Percentiles rank a stretch among this genome's conserved stretches.
These are phyloP conservation scores for Malus orientalis DNA, from an alignment of 306 rosid species.

Conservation along the genomic window DNA sequence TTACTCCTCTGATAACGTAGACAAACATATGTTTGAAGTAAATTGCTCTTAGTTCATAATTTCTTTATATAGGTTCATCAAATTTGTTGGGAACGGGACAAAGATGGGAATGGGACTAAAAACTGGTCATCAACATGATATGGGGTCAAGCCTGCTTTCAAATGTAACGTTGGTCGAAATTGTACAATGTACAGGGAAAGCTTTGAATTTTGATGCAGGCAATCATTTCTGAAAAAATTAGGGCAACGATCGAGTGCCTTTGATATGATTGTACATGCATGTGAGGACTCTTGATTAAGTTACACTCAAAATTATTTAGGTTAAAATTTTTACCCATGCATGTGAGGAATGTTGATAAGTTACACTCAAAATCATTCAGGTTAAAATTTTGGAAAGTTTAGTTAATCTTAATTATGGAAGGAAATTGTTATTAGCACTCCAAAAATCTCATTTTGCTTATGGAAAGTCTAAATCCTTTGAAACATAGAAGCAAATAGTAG, in stretches of 20 bases:
- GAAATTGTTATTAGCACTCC: fast-evolving
- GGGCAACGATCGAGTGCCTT: not conserved
- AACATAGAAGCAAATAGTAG: no score
- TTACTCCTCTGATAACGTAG: no score
- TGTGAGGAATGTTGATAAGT: not conserved
- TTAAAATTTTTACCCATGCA: not conserved
- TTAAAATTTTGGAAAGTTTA: no score
- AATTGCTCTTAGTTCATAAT: not conserved
- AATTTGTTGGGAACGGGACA: not conserved
- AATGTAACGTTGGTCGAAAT: not conserved
- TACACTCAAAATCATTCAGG: no score
- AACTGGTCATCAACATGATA: not conserved
- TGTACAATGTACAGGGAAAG: not conserved
- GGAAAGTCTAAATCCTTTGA: no score
- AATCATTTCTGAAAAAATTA: not conserved
- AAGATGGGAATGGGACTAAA: not conserved
- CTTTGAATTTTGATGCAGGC: not conserved
- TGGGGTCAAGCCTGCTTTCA: not conserved
- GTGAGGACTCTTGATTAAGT: not conserved
- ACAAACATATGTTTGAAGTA: no score
- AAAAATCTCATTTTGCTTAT: no score
- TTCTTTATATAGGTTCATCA: not conserved
- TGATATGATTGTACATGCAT: not conserved
- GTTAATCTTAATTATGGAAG: no score
- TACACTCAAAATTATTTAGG: no score